These are phyloP conservation scores for Incumbomyces delicatus DNA, from an alignment of 2,329 filamentous ascomycete species.

Conservation along the genomic window DNA sequence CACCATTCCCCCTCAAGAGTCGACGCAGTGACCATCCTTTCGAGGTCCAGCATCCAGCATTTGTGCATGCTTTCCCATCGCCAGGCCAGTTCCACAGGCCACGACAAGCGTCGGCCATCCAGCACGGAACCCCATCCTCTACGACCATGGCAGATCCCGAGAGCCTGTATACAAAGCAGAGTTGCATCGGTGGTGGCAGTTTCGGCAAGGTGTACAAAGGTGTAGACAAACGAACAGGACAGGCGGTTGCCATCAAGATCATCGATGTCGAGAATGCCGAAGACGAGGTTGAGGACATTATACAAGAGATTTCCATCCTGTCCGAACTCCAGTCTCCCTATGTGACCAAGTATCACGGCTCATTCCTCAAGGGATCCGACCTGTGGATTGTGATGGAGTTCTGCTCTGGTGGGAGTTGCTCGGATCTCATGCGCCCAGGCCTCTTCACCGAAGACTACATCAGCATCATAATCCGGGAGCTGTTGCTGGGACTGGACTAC, in stretches of 20 bases:
- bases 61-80: too few species aligned
- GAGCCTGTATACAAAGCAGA: conserved; percentile 85
- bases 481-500: conserved; percentile 84
- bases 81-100: too few species aligned
- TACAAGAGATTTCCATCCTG: conserved; percentile 95
- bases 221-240: conserved; percentile 84
- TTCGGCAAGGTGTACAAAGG: conserved; percentile 99
- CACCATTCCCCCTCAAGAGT: too few species aligned
- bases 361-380: conserved; percentile 89
- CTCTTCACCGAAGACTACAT: conserved; percentile 91
- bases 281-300: conserved; percentile 98
- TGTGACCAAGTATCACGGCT: conserved; percentile 96
- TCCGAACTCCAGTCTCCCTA: conserved; percentile 93
- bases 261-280: conserved; percentile 99
- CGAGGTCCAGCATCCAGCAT: too few species aligned
- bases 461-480: conserved; percentile 82
- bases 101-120: too few species aligned
- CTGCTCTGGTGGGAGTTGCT: conserved; percentile 91
- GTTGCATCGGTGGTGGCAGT: conserved; percentile 87
- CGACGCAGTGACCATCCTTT: too few species aligned
- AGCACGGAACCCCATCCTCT: background rate
- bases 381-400: conserved; percentile 99
- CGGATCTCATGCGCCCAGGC: conserved; percentile 90
- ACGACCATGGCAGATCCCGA: conserved; percentile 62
- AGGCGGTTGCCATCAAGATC: conserved; percentile 94